phyloP scores from a whole-genome alignment of 768 basidiomycete genomes.

The Boletus eberwhitei region DNA sequence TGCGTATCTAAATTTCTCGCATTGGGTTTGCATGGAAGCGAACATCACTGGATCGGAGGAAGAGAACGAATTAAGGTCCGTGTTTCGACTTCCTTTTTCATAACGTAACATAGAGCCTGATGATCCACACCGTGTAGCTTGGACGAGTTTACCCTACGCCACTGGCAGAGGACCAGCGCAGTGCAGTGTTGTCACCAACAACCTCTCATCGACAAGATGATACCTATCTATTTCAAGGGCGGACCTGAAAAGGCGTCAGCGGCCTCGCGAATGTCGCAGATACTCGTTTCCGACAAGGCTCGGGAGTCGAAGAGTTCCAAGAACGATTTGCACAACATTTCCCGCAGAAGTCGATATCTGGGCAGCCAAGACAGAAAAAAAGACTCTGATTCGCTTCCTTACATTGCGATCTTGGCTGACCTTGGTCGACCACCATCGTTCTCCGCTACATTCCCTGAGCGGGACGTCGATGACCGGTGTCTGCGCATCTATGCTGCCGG shows the following conservation, averaged over 20 bases:
- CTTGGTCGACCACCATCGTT: too few relatives aligned
- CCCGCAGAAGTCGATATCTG: background rate
- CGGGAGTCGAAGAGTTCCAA: background rate
- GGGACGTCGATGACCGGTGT: background rate
- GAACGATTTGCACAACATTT: background rate
- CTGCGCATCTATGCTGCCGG: conserved; percentile 14
- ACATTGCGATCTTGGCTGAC: too few relatives aligned
- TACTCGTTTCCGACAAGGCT: conserved; percentile 21
- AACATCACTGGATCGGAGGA: too few relatives aligned
- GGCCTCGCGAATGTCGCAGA: conserved; percentile 14
- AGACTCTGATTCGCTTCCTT: too few relatives aligned
- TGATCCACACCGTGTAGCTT: background rate
- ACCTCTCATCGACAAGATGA: conserved; percentile 14
- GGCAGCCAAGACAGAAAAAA: too few relatives aligned
- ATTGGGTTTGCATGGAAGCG: too few relatives aligned
- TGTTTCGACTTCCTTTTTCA: too few relatives aligned
- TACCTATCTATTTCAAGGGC: conserved; percentile 7
- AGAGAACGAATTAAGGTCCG: too few relatives aligned
- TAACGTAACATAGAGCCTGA: too few relatives aligned
- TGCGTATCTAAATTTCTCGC: too few relatives aligned
- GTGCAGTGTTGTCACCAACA: conserved; percentile 19
- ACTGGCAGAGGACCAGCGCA: conserved; percentile 18
- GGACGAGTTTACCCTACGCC: conserved; percentile 8
- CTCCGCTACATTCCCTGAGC: background rate
- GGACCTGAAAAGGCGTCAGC: too few relatives aligned